Base-by-base conservation (phyloP, 2,329 filamentous ascomycete genomes). In the Fusarium sp. region DNA sequence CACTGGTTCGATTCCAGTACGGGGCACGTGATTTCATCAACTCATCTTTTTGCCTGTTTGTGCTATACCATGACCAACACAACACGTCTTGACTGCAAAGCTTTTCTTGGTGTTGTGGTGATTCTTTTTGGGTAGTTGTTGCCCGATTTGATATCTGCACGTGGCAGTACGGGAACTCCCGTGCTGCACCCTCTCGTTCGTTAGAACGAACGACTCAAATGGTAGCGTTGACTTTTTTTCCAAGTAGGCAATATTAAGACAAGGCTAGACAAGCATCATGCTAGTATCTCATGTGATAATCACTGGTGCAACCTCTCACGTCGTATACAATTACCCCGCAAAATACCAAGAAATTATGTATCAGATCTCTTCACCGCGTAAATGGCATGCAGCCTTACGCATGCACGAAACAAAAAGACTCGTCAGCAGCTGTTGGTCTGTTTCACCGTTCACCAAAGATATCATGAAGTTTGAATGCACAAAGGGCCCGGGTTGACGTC, bases 1-100 rank as follows among this genome's bases (percentile, higher is more conserved):
- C 67, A 70, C 58, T 70, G 67, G 67, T 70, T 70, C 68, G 68
- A 70, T 70, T 70, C 68, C 68, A 70, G 58, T 70, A 70, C 67
- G 68, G 63, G 68, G 68, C 68, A 70, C 13, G 51, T 69, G 47
- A 49, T 69, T 53, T 11, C 20, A 1, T 0, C 0, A 15, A 0
- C 0, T 7, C 10, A 2, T 25, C 13, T 20, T 64, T 57, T 65
- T 58, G 18, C n/a, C 11, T 10, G 22, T 25, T 12, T 12, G 1
- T 4, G 10, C 13, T 20, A 10, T 5, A 32, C 8, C 15, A 2
- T 11, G 18, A 18, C 16, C 32, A 25, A 25, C 8, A 13, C 32
- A 25, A 25, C 8, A 13, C 2, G 25, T n/a, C 15, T 5, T 8
- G 2, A 2, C 32, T 3, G 8, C 13, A 12, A 54, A 41, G 8